Base-by-base conservation (phyloP, 768 basidiomycete species). In the Pleurotus cornucopiae region DNA sequence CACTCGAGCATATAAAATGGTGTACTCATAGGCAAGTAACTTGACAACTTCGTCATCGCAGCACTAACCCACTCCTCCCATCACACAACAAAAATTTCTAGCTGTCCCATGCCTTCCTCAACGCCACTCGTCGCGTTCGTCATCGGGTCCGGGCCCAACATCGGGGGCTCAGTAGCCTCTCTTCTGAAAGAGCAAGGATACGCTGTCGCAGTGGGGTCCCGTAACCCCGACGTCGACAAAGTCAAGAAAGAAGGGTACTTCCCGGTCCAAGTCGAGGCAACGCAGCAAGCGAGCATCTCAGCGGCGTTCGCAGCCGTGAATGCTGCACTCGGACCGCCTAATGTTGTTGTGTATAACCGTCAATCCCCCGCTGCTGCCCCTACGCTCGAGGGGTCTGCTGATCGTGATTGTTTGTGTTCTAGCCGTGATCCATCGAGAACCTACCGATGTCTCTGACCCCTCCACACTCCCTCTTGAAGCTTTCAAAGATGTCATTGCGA, bases 311-410 rank as follows among this genome's bases (percentile, higher is more conserved):
- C 65, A 13, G 49, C 59, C 37, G 72, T 75, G 11, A 60, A 70
- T 23, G 63, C 65, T 44, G 63, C 66, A 12, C 71, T 80, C 47
- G 79, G 76, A 4, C 65, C 71, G 11, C 61, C 78, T 3, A 78
- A 76, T 45, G 64, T 79, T 44, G 76, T 81, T 5, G 64, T 79
- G 39, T 78, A 73, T 59, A 80, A 79, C 57, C 77, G 78, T 58
- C 66, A 58, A 39, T 54, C 46, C 40, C 59, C 20, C 2, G 2
- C 20, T 20, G 20, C 20, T 20, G 20, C 2, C 20, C 20, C 16
- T 5, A 26, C 18, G n/a, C 12, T 14, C 25, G 25, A 6, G 41
- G 11, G 6, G 14, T 16, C 40, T 20, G 2, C 39, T 25, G 26
- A 40, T 11, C 39, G 39, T 40, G n/a, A 11, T n/a, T n/a, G 20